Percentiles rank a stretch among this genome's conserved stretches.
Evolutionary conservation across 306 rosid genomes (phyloP).

Genomic region (Alnus glutinosa): DNA sequence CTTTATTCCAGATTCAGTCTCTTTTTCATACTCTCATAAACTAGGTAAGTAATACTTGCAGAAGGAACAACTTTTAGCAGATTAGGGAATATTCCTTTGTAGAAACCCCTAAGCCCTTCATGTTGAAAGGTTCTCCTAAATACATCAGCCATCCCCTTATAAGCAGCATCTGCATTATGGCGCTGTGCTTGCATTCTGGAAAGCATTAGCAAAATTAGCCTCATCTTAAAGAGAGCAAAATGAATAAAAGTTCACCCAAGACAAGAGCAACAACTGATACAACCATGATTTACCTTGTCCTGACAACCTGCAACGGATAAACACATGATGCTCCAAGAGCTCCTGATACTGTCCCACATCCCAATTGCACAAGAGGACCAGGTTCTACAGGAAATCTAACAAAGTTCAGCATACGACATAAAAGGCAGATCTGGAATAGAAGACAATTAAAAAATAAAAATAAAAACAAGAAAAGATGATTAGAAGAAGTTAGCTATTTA

Average conservation of each 20-base stretch:
- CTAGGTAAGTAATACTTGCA: constrained; percentile 92
- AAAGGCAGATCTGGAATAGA: constrained; percentile 31
- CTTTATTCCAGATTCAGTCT: constrained; percentile 74
- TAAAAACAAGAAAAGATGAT: not conserved
- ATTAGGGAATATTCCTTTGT: constrained; percentile 92
- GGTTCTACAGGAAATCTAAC: constrained; percentile 58
- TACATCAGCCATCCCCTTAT: constrained; percentile 79
- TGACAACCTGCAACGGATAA: constrained; percentile 88
- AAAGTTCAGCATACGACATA: constrained; percentile 27
- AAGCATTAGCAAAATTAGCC: constrained; percentile 20
- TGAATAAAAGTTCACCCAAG: constrained; percentile 13
- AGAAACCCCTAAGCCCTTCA: constrained; percentile 85
- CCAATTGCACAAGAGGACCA: constrained; percentile 89
- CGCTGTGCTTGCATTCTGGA: constrained; percentile 93
- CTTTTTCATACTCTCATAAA: constrained; percentile 84
- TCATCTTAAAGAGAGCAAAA: constrained; percentile 26
- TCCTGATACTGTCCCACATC: constrained; percentile 94
- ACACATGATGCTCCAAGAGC: constrained; percentile 96
- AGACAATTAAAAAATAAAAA: constrained; percentile 17
- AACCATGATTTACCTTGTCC: constrained; percentile 68
- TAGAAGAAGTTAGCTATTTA: not conserved
- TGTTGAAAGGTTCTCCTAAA: constrained; percentile 74
- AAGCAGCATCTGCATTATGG: constrained; percentile 34
- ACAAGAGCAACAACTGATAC: constrained; percentile 22
- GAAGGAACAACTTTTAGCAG: constrained; percentile 94